Base-by-base conservation (phyloP, 345 rosid genomes). In the Aquilaria sinensis region DNA sequence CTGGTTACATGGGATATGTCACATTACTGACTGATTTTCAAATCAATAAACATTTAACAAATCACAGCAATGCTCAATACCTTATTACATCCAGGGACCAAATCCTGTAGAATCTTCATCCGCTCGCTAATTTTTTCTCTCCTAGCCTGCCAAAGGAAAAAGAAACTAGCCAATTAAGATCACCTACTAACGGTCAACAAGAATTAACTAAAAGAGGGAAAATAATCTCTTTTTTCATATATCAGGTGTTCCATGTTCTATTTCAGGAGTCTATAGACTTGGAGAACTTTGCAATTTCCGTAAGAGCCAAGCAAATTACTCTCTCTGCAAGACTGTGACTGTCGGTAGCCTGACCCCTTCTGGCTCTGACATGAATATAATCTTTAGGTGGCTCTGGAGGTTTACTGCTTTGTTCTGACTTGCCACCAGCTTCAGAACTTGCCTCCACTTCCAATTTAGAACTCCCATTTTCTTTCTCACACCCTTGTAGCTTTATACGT, bases 321-420 rank as follows among this genome's bases (percentile, higher is more conserved):
- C 97, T 79, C 75, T 94, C 99, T 31, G 99, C 97, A 58, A 94
- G 79, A 80, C 99, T 94, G 75, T 94, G 99, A 64, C 95, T 93
- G 71, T 94, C 99, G 3, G 97, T 91, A 64, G 99, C 97, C 78
- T 94, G 96, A 55, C 97, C 99, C 69, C 99, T 77, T 74, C 99
- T 83, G 10, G 97, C 99, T 78, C 97, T 33, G 48, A 94, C 99
- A 72, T 94, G 99, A 48, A 94, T 94, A 68, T 81, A 94, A 70
- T 94, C 99, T 77, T 89, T 94, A 48, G 87, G 83, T 12, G 80
- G 96, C 72, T 94, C 96, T 0, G 86, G 62, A 49, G 90, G 81
- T 74, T 80, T 76, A 75, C 69, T 68, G 64, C 78, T 76, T 61
- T 80, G 81, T 14, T 76, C 87, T 31, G 65, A 62, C 82, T 85